Evolutionary conservation across 2,329 filamentous ascomycete species (phyloP).

Genomic region (Rugonectria rugulosa): DNA sequence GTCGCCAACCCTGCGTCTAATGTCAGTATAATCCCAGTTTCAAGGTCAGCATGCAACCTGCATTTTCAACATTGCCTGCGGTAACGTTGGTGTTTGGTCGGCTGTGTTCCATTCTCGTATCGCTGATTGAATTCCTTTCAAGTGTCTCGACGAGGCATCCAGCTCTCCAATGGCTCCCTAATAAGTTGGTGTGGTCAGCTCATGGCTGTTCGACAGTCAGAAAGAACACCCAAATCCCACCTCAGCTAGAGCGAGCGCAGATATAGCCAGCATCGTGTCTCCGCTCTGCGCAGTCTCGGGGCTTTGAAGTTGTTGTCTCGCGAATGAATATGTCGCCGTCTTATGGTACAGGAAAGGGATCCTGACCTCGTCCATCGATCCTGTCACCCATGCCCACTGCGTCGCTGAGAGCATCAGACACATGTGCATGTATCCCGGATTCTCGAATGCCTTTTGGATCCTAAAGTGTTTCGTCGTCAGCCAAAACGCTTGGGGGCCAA

Average conservation of each 20-base stretch:
- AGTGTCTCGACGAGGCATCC: slow-evolving; percentile 52
- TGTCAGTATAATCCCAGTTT: slow-evolving; percentile 19
- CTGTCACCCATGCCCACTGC: slow-evolving; percentile 56
- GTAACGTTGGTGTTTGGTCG: slow-evolving; percentile 40
- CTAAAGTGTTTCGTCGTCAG: slow-evolving; percentile 38
- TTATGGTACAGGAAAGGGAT: slow-evolving; percentile 56
- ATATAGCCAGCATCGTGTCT: slow-evolving; percentile 53
- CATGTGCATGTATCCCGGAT: slow-evolving; percentile 55
- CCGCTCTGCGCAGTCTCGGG: slow-evolving; percentile 49
- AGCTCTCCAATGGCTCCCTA: slow-evolving; percentile 53
- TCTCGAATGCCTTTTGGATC: slow-evolving; percentile 52
- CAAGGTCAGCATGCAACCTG: slow-evolving; percentile 29
- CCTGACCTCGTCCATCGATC: slow-evolving; percentile 53
- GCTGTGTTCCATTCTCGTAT: slow-evolving; percentile 32
- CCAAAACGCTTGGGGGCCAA: neutral
- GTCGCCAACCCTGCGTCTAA: slow-evolving; percentile 48
- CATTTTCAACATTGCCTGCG: slow-evolving; percentile 54
- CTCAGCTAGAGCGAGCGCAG: slow-evolving; percentile 54
- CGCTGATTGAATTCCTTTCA: slow-evolving; percentile 48
- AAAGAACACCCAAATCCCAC: slow-evolving; percentile 35
- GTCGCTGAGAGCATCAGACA: slow-evolving; percentile 54
- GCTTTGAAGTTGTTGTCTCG: slow-evolving; percentile 51
- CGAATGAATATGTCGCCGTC: slow-evolving; percentile 55
- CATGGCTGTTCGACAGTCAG: neutral
- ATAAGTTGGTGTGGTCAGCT: slow-evolving; percentile 23